Evolutionary conservation across 225 moss, liverwort and hornwort species (phyloP), one percentile per base, ranked within the genome.

Genomic region (Sphagnum tenellum): DNA sequence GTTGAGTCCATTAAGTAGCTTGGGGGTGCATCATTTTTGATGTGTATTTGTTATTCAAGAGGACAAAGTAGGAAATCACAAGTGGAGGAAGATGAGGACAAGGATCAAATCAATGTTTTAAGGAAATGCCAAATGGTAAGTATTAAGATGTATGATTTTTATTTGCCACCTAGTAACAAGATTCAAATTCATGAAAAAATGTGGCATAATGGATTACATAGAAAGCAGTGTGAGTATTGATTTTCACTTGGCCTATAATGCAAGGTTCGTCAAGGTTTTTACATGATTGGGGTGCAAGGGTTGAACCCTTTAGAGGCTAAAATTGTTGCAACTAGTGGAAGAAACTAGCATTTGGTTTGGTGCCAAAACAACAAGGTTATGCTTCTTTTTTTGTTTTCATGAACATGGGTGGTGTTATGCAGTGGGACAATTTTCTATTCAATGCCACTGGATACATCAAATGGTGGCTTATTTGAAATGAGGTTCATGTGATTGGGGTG

Each of bases 271-370:
- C 92, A 47, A 89, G 89, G 62, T 65, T 66, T 6, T 64, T 83
- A 48, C 74, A 79, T 9, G 87, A 89, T 73, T 92, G 89, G 89
- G 88, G 82, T 73, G 69, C n/a, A 78, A 14, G 85, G 71, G 62
- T 78, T 54, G 66, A 61, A 72, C 69, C 78, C 84, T 49, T 55
- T 76, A 53, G 79, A 88, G 62, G 79, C 77, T 52, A 82, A 86
- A 77, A 74, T 70, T 64, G 81, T 77, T 64, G 79, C 76, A 68
- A 83, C 81, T 49, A 74, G 78, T 47, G 78, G 89, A 76, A 83
- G 80, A 67, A 79, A 77, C 69, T 87, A 85, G 89, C 85, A 89
- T 67, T 83, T 92, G 67, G 87, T 89, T 48, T 80, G 89, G 73
- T 92, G 92, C 61, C 92, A 92, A 57, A 92, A 92, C 71, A 89